A percentile compares a stretch with the other conserved stretches of the same genome.
phyloP scores from a whole-genome alignment of 306 rosid genomes.

The Prunus mongolica region DNA sequence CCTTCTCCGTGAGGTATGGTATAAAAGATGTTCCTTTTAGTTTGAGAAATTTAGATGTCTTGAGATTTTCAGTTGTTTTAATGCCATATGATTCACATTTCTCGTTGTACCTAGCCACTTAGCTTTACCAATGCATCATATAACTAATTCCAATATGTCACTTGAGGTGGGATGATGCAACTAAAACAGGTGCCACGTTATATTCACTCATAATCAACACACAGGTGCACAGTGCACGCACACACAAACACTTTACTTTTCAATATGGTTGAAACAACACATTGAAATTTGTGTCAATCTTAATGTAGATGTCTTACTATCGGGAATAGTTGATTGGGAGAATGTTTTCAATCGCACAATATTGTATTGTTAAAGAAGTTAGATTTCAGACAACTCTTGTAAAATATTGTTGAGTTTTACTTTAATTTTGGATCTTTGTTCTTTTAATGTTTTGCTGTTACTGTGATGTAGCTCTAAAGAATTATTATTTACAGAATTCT shows the following conservation, averaged over 20 bases:
- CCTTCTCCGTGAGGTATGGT: conserved; percentile 75
- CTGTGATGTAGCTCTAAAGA: not conserved
- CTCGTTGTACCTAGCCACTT: not conserved
- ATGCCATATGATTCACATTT: not conserved
- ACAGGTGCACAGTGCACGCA: not conserved
- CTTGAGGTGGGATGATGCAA: not conserved
- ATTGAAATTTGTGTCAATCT: not conserved
- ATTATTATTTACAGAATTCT: not conserved
- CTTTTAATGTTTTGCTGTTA: not conserved
- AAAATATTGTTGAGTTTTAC: not conserved
- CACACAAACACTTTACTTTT: not conserved
- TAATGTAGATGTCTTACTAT: not conserved
- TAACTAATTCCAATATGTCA: not conserved
- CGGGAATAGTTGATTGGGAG: not conserved
- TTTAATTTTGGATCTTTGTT: not conserved
- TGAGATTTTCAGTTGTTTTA: not conserved
- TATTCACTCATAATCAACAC: not conserved
- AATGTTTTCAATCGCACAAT: not conserved
- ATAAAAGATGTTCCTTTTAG: not conserved
- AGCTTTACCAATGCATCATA: not conserved
- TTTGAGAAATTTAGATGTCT: not conserved
- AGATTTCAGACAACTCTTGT: not conserved
- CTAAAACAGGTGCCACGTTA: not conserved
- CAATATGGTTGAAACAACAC: not conserved
- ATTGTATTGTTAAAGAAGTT: not conserved